Base-by-base conservation (phyloP, 805 yeast species). In the Starmera pachycereana region DNA sequence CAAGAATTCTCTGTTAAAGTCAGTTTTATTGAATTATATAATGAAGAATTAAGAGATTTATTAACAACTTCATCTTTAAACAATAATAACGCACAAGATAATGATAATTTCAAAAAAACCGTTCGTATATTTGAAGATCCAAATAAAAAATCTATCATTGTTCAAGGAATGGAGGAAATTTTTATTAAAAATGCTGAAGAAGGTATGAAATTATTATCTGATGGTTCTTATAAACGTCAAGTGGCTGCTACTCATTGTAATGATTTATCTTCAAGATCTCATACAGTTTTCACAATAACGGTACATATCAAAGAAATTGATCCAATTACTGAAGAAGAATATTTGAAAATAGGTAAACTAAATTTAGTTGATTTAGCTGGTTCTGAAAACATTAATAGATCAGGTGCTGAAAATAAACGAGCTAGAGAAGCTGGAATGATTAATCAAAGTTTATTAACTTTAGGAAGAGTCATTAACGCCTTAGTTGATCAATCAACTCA, bases 351-450 rank as follows among this genome's bases (percentile, higher is more conserved):
- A 33, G 79, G 87, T 6, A 86, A 85, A 52, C 70, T 86, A 56
- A 86, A 88, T 54, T 63, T 88, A 8, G 97, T 89, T n/a, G 97
- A 88, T 61, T 66, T 89, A 49, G 97, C 97, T 0, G 97, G 97
- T 1, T 82, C 94, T 18, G 97, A 88, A 54, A 87, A 87, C 55
- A 80, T 88, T 35, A 74, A 68, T 46, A 66, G 86, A 46, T 82
- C 95, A 0, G 97, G 97, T 2, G 95, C 96, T 0, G 73, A 75
- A 22, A 78, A 81, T 53, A 78, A 75, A 52, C 71, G 95, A 32
- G 96, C 96, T 0, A 77, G 87, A 45, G 97, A 88, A 58, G 96
- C 96, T 2, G 96, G 96, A 0, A 71, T 82, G 44, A 89, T 89
- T 36, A 88, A 88, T 59, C 94, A 85, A 57, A 81, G 92, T 51